phyloP scores from a whole-genome alignment of 257 asterid species.

The Salvia hispanica region DNA sequence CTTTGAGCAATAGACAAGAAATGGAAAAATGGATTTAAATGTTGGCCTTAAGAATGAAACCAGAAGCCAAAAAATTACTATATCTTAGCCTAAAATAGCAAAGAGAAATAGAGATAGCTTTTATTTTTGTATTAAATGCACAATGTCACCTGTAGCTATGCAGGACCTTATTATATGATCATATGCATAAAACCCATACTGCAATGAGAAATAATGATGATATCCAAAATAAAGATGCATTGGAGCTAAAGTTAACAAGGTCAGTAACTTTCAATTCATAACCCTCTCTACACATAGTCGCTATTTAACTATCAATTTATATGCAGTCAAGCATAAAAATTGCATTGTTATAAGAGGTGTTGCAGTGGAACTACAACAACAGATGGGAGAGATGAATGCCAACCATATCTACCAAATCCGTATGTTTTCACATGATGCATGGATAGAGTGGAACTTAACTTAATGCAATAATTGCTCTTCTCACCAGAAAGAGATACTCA shows the following conservation, averaged over 20 bases:
- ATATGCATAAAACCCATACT: not conserved
- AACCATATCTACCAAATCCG: not conserved
- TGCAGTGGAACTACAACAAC: too few relatives aligned
- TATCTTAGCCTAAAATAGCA: not conserved
- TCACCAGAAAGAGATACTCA: conserved; percentile 33
- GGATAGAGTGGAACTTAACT: conserved; percentile 6
- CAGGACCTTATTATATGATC: conserved; percentile 4
- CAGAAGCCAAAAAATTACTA: not conserved
- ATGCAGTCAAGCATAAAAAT: too few relatives aligned
- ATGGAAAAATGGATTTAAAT: not conserved
- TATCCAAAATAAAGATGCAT: not conserved
- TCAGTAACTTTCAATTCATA: not conserved
- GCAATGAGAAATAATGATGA: not conserved
- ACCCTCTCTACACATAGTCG: not conserved
- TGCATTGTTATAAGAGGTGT: too few relatives aligned
- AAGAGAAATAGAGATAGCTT: not conserved
- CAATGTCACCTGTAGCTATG: not conserved
- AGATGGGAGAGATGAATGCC: too few relatives aligned
- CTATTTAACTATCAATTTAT: too few relatives aligned
- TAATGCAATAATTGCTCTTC: not conserved
- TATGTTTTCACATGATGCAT: not conserved
- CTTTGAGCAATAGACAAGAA: not conserved
- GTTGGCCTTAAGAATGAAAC: not conserved
- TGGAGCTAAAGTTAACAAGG: not conserved
- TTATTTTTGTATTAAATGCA: not conserved